Conservation (phyloP, 352 stramenopile genomes). For the Aphanomyces invadans region DNA sequence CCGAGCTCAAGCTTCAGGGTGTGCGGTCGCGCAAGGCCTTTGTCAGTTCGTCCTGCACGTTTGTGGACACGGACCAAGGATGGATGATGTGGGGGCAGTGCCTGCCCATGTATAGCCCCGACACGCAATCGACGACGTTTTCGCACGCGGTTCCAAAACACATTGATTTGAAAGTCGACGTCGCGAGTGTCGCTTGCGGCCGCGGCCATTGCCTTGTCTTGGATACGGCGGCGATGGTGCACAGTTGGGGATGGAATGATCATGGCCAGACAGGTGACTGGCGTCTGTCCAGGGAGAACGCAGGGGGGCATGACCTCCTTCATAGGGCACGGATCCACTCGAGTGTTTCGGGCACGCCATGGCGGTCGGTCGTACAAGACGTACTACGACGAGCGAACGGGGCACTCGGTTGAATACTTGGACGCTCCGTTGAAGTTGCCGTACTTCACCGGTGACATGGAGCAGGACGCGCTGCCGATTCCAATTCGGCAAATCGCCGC, state of each 20-base stretch:
- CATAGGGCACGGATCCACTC: slow-evolving; percentile 37
- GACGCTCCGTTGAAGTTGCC: slow-evolving; percentile 38
- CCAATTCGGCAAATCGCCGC: slow-evolving; percentile 44
- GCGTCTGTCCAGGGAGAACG: no score
- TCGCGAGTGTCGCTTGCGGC: slow-evolving; percentile 40
- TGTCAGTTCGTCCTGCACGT: slow-evolving; percentile 4
- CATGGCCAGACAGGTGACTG: slow-evolving; percentile 58
- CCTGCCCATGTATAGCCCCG: slow-evolving; percentile 7
- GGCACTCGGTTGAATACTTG: slow-evolving; percentile 39
- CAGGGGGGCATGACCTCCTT: no score
- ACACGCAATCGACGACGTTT: neutral
- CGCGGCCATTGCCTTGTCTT: slow-evolving; percentile 49
- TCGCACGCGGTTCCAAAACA: slow-evolving; percentile 12
- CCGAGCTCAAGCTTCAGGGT: slow-evolving; percentile 26
- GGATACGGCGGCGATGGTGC: slow-evolving; percentile 46
- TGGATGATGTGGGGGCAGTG: slow-evolving; percentile 2
- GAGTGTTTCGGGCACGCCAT: slow-evolving; percentile 42
- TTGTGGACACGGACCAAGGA: slow-evolving; percentile 22
- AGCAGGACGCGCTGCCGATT: slow-evolving; percentile 59
- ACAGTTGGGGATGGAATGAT: slow-evolving; percentile 72
- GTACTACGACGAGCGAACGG: slow-evolving; percentile 49
- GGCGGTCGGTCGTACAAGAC: slow-evolving; percentile 31
- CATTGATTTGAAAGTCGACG: slow-evolving; percentile 28
- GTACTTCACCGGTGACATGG: slow-evolving; percentile 50
- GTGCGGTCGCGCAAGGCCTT: neutral